phyloP scores from a whole-genome alignment of 257 asterid genomes.

The Galeopsis tetrahit region DNA sequence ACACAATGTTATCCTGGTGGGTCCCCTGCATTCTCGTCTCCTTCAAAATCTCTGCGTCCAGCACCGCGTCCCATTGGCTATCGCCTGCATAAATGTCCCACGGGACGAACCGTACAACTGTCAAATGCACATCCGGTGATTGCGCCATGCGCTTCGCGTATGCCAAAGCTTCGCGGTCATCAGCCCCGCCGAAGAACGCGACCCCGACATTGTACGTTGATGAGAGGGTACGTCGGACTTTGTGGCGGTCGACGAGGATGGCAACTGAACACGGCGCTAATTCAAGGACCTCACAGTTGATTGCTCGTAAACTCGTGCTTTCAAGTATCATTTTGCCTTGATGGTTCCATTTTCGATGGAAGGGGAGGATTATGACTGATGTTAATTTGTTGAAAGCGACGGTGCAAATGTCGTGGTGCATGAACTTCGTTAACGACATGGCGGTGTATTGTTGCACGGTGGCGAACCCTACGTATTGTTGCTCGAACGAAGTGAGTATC shows the following conservation, averaged over 20 bases:
- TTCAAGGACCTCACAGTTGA: slow-evolving; percentile 67
- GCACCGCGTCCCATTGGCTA: slow-evolving; percentile 86
- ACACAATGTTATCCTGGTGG: slow-evolving; percentile 66
- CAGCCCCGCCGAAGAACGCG: slow-evolving; percentile 82
- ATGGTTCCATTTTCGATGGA: slow-evolving; percentile 79
- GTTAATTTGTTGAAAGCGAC: slow-evolving; percentile 70
- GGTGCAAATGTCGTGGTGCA: slow-evolving; percentile 78
- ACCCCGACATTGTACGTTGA: slow-evolving; percentile 55
- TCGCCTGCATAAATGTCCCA: slow-evolving; percentile 58
- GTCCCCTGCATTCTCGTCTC: slow-evolving; percentile 65
- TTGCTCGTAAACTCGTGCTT: slow-evolving; percentile 51
- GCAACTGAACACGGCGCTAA: slow-evolving; percentile 87
- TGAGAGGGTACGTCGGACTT: slow-evolving; percentile 40
- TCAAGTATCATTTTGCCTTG: slow-evolving; percentile 70
- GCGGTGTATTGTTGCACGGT: slow-evolving; percentile 64
- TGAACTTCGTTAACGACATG: slow-evolving; percentile 66
- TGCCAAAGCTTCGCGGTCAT: slow-evolving; percentile 82
- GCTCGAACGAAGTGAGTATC: slow-evolving; percentile 43
- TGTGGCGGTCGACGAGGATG: slow-evolving; percentile 79
- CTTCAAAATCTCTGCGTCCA: slow-evolving; percentile 76
- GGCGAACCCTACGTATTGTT: slow-evolving; percentile 43
- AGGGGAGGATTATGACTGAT: slow-evolving; percentile 69
- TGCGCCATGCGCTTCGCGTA: slow-evolving; percentile 69
- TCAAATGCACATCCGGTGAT: slow-evolving; percentile 53
- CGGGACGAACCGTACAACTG: slow-evolving; percentile 68